A percentile compares a stretch with the other conserved stretches of the same genome.
phyloP scores from a whole-genome alignment of 140 eudicot species.

The Anethum foeniculum region DNA sequence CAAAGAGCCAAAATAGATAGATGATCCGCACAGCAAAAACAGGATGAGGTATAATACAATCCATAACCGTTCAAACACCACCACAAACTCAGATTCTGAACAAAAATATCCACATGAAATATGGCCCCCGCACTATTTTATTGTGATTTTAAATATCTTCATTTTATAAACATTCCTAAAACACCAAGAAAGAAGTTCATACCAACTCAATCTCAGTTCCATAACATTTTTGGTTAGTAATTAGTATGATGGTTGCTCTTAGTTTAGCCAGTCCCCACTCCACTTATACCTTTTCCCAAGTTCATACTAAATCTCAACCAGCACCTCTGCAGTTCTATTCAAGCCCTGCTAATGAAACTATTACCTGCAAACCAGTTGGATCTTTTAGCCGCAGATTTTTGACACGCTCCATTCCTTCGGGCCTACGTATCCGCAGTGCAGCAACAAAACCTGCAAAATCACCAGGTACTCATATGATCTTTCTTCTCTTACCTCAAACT shows the following conservation, averaged over 20 bases:
- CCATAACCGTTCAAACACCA: constrained; percentile 7
- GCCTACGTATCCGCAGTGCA: constrained; percentile 43
- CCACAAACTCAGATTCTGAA: constrained; percentile 2
- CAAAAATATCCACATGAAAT: neutral
- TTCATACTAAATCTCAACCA: neutral
- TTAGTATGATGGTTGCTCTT: constrained; percentile 1
- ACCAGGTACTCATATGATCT: constrained; percentile 49
- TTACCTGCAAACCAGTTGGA: constrained; percentile 17
- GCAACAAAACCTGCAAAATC: constrained; percentile 90
- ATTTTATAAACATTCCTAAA: neutral
- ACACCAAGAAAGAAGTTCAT: neutral
- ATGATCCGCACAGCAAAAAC: neutral
- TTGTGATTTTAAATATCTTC: neutral
- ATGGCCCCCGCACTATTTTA: neutral
- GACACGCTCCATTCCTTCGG: constrained; percentile 19
- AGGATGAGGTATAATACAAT: neutral
- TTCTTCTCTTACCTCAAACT: neutral
- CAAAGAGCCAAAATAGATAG: neutral
- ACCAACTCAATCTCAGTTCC: neutral
- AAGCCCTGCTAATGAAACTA: neutral
- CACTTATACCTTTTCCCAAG: neutral
- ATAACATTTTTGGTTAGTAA: neutral
- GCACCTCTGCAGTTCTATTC: neutral
- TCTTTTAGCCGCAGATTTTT: neutral
- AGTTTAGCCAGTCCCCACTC: neutral